Evolutionary conservation across 306 rosid genomes (phyloP), one percentile per base, ranked within the genome.

Genomic region (Datisca glomerata): DNA sequence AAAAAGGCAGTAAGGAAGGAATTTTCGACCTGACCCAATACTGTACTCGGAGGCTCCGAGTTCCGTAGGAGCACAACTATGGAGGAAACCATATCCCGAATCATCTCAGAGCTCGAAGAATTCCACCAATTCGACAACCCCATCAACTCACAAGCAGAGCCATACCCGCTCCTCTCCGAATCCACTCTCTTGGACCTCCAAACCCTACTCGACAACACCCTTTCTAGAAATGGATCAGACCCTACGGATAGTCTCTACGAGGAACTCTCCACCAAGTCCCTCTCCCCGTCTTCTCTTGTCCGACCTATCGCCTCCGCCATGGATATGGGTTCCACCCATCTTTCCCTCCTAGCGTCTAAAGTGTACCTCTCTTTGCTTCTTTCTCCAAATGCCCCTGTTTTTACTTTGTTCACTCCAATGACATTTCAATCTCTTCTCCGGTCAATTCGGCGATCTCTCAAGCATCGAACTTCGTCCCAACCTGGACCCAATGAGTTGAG

Each of bases 361-460:
- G 64, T 63, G 36, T 87, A 76, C 66, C 80, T 87, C 21, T 74
- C 93, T 3, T 58, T 80, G 12, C 78, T 87, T 31, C 69, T 83
- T 31, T 48, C 67, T 3, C 86, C 76, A 2, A 74, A 76, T 64
- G 81, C 94, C 17, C 97, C 97, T 6, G 89, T 83, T 21, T 69
- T 85, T 64, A 76, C 94, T 24, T 76, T 87, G 38, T 87, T 87
- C 65, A 69, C 81, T 29, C 97, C 93, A 6, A 61, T 87, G 61
- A 72, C 77, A 0, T 79, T 83, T 33, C 82, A 83, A 59, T 83
- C 97, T 34, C 78, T 87, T 59, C 93, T 87, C 57, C 84, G 81
- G 39, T 79, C 93, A 14, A 52, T 87, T 32, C 93, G 93, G 20
- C 81, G 86, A 19, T 62, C 65, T 28, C 65, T 78, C 57, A 87